Base-by-base conservation (phyloP, 2,329 filamentous ascomycete genomes). In the Arthrobotrys conoides region DNA sequence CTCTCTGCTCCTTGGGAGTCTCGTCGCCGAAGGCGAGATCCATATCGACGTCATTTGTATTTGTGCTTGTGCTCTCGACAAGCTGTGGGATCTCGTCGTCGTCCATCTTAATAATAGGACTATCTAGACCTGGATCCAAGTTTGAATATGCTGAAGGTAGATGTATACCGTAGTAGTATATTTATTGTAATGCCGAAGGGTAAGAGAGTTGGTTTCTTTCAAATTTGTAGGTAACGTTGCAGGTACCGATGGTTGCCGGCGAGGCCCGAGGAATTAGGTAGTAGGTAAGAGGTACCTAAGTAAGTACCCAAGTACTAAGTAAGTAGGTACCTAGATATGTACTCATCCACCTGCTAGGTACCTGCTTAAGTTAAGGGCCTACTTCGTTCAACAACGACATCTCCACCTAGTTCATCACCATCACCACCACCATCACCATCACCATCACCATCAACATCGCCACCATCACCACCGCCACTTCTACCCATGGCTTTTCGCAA, bases 61-160 rank as follows among this genome's bases (percentile, higher is more conserved):
- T 86, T 78, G 89, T 5, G 4, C 86, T 85, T 67, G 89, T 86
- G 33, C 90, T 86, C 77, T 93, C 86, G 81, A 91, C 88, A 76
- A 92, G 90, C 69, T 91, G 91, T 70, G 87, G 85, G 3, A 81
- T 83, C 38, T 84, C 85, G 83, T 93, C 91, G 82, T 93, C 91
- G 16, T 87, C 91, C 75, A 78, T 78, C 18, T 57, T 36, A 12
- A 27, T n/a, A n/a, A 24, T 16, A 41, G 16, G 33, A 36, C 33
- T 5, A 36, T 9, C 9, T 8, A 9, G 9, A 10, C 9, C 8
- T 12, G 9, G 8, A 41, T 16, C 6, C 27, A 30, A 6, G 27
- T 30, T 6, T 30, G 27, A 6, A 41, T 41, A n/a, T 2, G 38
- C 12, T n/a, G 38, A 41, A 41, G 1, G 38, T 41, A 41, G 12